Evolutionary conservation across 441 rosid species (phyloP).

Genomic region (Breynia disticha): DNA sequence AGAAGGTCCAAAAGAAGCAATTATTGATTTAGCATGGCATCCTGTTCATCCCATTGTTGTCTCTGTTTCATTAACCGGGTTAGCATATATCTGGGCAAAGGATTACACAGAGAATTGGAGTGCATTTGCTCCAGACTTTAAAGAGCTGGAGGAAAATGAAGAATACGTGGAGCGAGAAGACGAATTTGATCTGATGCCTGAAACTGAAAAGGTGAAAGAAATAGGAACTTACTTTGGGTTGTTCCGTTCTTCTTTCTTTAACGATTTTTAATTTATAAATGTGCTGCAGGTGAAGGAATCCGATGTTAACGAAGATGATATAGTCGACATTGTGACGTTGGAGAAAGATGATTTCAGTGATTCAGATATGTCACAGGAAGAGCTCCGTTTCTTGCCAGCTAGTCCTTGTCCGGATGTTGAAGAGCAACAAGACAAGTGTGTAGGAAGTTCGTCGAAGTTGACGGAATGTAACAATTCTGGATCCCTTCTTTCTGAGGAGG

Average conservation of each 20-base stretch:
- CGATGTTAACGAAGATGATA: slow-evolving; percentile 81
- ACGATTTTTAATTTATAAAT: slow-evolving; percentile 13
- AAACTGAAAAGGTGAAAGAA: slow-evolving; percentile 71
- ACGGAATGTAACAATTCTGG: slow-evolving; percentile 55
- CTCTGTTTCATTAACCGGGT: slow-evolving; percentile 83
- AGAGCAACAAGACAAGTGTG: slow-evolving; percentile 55
- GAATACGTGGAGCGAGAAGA: slow-evolving; percentile 96
- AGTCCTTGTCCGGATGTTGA: slow-evolving; percentile 70
- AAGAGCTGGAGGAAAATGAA: slow-evolving; percentile 97
- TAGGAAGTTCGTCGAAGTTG: slow-evolving; percentile 57
- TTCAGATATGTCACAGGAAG: slow-evolving; percentile 92
- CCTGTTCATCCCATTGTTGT: slow-evolving; percentile 94
- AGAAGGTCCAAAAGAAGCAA: slow-evolving; percentile 96
- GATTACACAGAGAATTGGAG: slow-evolving; percentile 99
- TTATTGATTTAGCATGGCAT: slow-evolving; percentile 97
- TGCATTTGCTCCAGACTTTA: slow-evolving; percentile 97
- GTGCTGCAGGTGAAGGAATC: slow-evolving; percentile 64
- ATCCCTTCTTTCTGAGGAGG: slow-evolving; percentile 76
- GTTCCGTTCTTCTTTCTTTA: slow-evolving; percentile 13
- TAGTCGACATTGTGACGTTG: slow-evolving; percentile 76
- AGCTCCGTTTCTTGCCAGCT: slow-evolving; percentile 86
- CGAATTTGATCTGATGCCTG: slow-evolving; percentile 85
- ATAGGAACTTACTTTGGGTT: slow-evolving; percentile 7
- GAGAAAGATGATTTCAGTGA: slow-evolving; percentile 88
- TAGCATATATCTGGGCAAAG: slow-evolving; percentile 95